A percentile compares a stretch with the other conserved stretches of the same genome.
phyloP scores from a whole-genome alignment of 1,284 basidiomycete genomes.

The Leccinum fuscescens region DNA sequence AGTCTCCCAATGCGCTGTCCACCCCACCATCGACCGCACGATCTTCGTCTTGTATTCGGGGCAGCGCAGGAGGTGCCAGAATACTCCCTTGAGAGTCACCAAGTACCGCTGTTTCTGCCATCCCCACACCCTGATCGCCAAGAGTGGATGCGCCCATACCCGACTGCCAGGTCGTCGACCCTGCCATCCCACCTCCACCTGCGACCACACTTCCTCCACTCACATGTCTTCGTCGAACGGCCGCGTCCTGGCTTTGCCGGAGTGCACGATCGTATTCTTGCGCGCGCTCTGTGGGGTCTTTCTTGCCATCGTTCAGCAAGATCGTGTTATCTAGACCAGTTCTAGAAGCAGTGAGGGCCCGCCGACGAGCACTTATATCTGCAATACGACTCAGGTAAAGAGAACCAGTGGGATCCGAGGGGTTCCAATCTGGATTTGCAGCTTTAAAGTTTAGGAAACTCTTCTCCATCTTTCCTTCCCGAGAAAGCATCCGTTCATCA shows the following conservation, averaged over 20 bases:
- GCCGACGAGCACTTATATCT: slow-evolving; percentile 55
- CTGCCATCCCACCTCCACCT: slow-evolving; percentile 21
- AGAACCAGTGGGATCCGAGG: slow-evolving; percentile 81
- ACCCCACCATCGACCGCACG: slow-evolving; percentile 52
- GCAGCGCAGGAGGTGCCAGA: slow-evolving; percentile 6
- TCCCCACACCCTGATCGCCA: slow-evolving; percentile 34
- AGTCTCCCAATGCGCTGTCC: slow-evolving; percentile 56
- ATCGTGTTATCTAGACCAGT: slow-evolving; percentile 34
- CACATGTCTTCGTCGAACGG: slow-evolving; percentile 43
- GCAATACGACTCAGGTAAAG: slow-evolving; percentile 83
- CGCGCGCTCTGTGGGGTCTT: slow-evolving; percentile 51
- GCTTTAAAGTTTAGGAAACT: slow-evolving; percentile 96
- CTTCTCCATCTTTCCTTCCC: slow-evolving; percentile 98
- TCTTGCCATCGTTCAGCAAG: slow-evolving; percentile 32
- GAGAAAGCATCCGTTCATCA: slow-evolving; percentile 77
- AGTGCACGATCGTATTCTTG: slow-evolving; percentile 75
- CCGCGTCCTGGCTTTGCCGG: slow-evolving; percentile 62
- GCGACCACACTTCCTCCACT: slow-evolving; percentile 39
- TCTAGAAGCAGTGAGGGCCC: slow-evolving; percentile 27
- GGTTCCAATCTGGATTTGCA: slow-evolving; percentile 93
- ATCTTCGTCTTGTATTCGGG: slow-evolving; percentile 45
- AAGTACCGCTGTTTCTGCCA: slow-evolving; percentile 66
- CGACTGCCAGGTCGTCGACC: slow-evolving; percentile 32
- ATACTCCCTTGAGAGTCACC: slow-evolving; percentile 69
- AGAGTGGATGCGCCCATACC: slow-evolving; percentile 18